Evolutionary conservation across 257 asterid species (phyloP), one percentile per base, ranked within the genome.

Genomic region (Primulina tabacum): DNA sequence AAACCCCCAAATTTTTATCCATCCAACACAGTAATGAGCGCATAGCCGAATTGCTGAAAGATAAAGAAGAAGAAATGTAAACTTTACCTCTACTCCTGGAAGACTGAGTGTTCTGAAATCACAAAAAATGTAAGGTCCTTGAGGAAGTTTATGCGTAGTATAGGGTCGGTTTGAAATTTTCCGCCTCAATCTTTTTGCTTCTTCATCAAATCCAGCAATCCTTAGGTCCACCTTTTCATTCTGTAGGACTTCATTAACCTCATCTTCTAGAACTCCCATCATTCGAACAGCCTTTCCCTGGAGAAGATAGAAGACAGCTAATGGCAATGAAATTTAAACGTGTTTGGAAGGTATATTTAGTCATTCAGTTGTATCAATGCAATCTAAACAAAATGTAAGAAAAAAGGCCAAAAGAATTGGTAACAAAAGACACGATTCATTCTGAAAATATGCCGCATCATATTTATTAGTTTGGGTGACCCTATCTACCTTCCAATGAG

Each of bases 171-270:
- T 64, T 1, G 55, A 32, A 76, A 53, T 81, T 76, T 96, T 83
- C 72, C 78, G 89, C 85, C 85, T 83, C 79, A 73, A 52, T 76
- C 98, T 88, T 77, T 71, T 82, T 69, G 87, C 97, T 78, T 92
- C 98, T 80, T 92, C 96, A 70, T 87, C 95, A 81, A 92, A 92
- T 40, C 97, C 99, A 76, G 93, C 90, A 74, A 90, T 89, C 62
- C 97, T 86, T 73, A 78, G 79, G 81, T 93, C 90, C 38, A 30
- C 73, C 80, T 87, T 85, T 16, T 80, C 88, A 76, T 73, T 89
- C 76, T 79, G 76, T 57, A 83, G 62, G 73, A 90, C 82, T 76
- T 93, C 95, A 76, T 90, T 94, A 40, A 93, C 81, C 85, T 93
- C 98, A 67, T 75, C 82, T 75, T 81, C 80, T 56, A 84, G 87